Evolutionary conservation across 805 yeast species (phyloP).

Genomic region (Ogataea wickerhamii): DNA sequence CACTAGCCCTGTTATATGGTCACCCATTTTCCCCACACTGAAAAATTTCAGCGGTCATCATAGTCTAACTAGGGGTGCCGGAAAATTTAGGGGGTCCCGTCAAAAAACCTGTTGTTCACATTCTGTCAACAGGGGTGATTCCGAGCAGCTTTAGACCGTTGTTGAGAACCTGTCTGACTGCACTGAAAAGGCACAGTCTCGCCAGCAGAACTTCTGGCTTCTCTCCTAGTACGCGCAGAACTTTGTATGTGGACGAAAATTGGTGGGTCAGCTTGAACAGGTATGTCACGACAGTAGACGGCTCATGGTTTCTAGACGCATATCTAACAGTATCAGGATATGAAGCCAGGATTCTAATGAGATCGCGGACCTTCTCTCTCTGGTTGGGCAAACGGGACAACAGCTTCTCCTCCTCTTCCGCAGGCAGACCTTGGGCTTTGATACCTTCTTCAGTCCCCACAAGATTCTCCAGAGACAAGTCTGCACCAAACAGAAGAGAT

Average conservation of each 20-base stretch:
- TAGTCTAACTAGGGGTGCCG: conserved; percentile 1
- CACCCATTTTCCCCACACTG: too few species aligned
- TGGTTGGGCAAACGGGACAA: conserved; percentile 27
- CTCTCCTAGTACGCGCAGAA: conserved; percentile 96
- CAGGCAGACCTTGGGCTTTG: conserved; percentile 20
- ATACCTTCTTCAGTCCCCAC: conserved; percentile 29
- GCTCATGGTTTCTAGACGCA: conserved; percentile 83
- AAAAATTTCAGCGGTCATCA: too few species aligned
- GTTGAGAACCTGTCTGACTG: conserved; percentile 84
- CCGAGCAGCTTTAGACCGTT: conserved; percentile 91
- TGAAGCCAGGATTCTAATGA: conserved; percentile 77
- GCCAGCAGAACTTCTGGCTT: conserved; percentile 81
- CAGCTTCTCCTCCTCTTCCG: conserved; percentile 30
- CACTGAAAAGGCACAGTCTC: conserved; percentile 83
- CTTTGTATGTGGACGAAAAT: conserved; percentile 94
- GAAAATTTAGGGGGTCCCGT: not conserved
- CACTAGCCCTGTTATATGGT: too few species aligned
- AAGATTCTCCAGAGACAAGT: conserved; percentile 29
- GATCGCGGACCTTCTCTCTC: conserved; percentile 39
- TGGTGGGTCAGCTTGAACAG: conserved; percentile 88
- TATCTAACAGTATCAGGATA: conserved; percentile 87
- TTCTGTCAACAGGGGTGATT: conserved; percentile 97
- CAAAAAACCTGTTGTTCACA: too few species aligned
- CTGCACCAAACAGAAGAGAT: conserved; percentile 25
- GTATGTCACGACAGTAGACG: conserved; percentile 91